phyloP scores from a whole-genome alignment of 1,284 basidiomycete species.

The Trametes pubescens region DNA sequence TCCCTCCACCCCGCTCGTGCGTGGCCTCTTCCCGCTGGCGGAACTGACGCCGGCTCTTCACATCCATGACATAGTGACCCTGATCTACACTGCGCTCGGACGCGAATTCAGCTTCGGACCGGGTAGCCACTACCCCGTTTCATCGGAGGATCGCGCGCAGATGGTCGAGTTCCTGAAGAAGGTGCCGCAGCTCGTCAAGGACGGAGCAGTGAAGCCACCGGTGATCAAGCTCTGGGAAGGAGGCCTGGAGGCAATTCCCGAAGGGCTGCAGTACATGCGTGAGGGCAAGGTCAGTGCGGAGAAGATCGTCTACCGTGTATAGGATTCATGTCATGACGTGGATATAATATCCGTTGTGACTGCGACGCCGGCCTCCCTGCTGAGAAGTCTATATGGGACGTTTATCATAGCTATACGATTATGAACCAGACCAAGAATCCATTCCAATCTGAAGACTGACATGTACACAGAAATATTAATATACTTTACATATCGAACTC shows the following conservation, averaged over 20 bases:
- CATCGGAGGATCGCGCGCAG: slow-evolving; percentile 29
- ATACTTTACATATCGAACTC: no score
- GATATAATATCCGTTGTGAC: no score
- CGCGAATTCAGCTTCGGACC: slow-evolving; percentile 26
- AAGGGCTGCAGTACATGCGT: slow-evolving; percentile 38
- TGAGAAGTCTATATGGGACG: no score
- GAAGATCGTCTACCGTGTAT: slow-evolving; percentile 40
- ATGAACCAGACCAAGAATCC: no score
- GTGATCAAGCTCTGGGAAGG: slow-evolving; percentile 37
- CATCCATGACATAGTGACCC: neutral
- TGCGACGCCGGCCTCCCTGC: no score
- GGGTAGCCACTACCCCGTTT: slow-evolving; percentile 12
- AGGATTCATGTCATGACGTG: no score
- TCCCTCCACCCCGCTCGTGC: no score
- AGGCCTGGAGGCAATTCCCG: slow-evolving; percentile 33
- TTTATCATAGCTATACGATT: no score
- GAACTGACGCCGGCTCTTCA: no score
- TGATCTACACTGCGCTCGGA: slow-evolving; percentile 37
- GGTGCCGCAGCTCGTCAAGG: slow-evolving; percentile 34
- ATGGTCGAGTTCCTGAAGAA: slow-evolving; percentile 38
- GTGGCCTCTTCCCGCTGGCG: no score
- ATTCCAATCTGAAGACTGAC: no score
- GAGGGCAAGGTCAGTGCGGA: slow-evolving; percentile 40
- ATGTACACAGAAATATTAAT: no score
- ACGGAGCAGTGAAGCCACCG: slow-evolving; percentile 33